phyloP scores from a whole-genome alignment of 306 rosid genomes.

The Lablab purpureus region DNA sequence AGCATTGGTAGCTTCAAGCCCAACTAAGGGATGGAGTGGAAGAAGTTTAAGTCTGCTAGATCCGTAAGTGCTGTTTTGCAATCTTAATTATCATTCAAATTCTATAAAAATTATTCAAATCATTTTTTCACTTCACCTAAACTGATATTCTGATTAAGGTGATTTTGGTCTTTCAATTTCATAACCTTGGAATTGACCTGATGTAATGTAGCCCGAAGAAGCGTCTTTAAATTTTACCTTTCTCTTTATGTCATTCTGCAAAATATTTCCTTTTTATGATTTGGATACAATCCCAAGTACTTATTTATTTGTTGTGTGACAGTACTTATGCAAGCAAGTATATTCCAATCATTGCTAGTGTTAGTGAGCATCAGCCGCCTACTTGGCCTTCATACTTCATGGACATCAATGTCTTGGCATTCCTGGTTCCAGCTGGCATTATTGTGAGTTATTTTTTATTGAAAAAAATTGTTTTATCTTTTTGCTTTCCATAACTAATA shows the following conservation, averaged over 20 bases:
- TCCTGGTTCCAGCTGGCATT: conserved; percentile 98
- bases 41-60: conserved; percentile 96
- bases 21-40: conserved; percentile 99
- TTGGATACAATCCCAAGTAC: conserved; percentile 25
- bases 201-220: conserved; percentile 22
- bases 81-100: conserved; percentile 43
- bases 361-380: conserved; percentile 99
- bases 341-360: conserved; percentile 99
- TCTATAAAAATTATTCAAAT: conserved; percentile 2
- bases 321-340: conserved; percentile 99
- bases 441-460: conserved; percentile 61
- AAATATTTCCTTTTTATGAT: conserved; percentile 21
- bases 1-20: conserved; percentile 97
- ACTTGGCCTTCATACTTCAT: conserved; percentile 99
- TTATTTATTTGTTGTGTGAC: conserved; percentile 48
- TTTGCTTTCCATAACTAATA: background rate
- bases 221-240: conserved; percentile 1
- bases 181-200: background rate
- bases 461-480: conserved; percentile 15
- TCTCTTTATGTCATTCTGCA: conserved; percentile 19
- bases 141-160: conserved; percentile 35
- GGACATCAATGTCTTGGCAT: conserved; percentile 99
- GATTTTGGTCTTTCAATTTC: conserved; percentile 38
- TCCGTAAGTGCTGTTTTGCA: conserved; percentile 72
- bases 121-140: background rate